phyloP scores from a whole-genome alignment of 129 eudicot genomes.

The Ambrosia artemisiifolia region DNA sequence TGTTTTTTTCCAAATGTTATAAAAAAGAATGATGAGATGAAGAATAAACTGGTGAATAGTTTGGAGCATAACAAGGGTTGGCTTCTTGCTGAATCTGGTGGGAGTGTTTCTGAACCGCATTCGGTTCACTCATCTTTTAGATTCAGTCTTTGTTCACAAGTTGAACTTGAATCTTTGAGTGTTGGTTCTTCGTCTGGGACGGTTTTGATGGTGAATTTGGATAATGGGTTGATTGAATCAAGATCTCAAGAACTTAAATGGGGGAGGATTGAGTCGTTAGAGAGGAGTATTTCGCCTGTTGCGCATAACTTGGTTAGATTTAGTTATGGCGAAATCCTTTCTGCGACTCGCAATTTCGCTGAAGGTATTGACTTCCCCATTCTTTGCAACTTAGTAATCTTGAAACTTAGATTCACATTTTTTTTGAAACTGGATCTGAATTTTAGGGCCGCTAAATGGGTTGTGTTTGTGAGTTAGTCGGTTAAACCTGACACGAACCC shows the following conservation, averaged over 20 bases:
- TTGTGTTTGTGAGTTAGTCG: no score
- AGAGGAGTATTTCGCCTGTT: constrained; percentile 86
- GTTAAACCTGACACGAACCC: no score
- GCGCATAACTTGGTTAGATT: constrained; percentile 66
- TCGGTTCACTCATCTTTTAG: constrained; percentile 87
- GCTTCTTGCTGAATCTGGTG: constrained; percentile 89
- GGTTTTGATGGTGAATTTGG: constrained; percentile 96
- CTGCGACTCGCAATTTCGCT: constrained; percentile 72
- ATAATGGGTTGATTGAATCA: constrained; percentile 58
- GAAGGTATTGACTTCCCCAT: constrained; percentile 48
- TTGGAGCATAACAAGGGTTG: constrained; percentile 84
- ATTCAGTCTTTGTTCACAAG: constrained; percentile 87
- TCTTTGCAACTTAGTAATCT: background rate
- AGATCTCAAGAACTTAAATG: constrained; percentile 65
- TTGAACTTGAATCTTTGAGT: constrained; percentile 80
- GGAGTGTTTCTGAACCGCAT: constrained; percentile 73
- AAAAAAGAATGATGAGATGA: constrained; percentile 25
- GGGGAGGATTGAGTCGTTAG: constrained; percentile 72
- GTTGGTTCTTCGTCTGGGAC: constrained; percentile 61
- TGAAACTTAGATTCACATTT: no score
- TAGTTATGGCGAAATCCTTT: constrained; percentile 57
- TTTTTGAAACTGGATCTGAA: no score
- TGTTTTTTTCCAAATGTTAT: constrained; percentile 47
- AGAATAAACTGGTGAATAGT: constrained; percentile 31
- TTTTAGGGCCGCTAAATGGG: no score